Evolutionary conservation across 495 filamentous ascomycete species (phyloP), one percentile per base, ranked within the genome.

Genomic region (Hypomontagnella monticulosa): DNA sequence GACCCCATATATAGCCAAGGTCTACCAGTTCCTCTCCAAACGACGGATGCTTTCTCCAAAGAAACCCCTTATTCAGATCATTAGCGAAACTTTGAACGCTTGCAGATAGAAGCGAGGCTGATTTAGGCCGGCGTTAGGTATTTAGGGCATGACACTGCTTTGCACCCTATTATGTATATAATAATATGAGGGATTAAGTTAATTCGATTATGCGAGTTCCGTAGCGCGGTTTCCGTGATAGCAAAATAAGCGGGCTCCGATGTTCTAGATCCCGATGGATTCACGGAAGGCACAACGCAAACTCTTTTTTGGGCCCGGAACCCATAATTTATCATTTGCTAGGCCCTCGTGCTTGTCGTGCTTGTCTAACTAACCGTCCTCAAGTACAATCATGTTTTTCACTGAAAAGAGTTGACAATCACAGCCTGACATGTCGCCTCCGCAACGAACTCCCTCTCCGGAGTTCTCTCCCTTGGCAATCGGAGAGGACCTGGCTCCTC

Each of bases 401-500:
- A 38, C 1, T 19, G 15, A 32, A 1, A 38, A 37, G 36, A 34
- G 49, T 16, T 53, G 34, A 53, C 49, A 53, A 40, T 49, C n/a
- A 8, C 30, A 33, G 14, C 16, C 8, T 15, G 44, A 64, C 18
- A 68, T 68, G 65, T 18, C 54, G 20, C 58, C 64, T 5, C 58
- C 68, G 14, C 18, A 57, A 55, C 54, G 43, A 27, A 33, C 59
- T 2, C 59, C 66, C 15, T 63, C 60, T 5, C 66, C 65, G 7
- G 78, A 82, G 59, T 81, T 81, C 64, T 76, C 76, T 18, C 76
- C 81, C 19, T 67, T 89, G 40, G 75, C 75, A 4, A 79, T 95
- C 64, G 87, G 85, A 70, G 88, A 91, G 70, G 78, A 81, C 64
- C 73, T 96, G 15, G 81, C 93, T 12, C 87, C 89, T 0, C 82